Base-by-base conservation (phyloP, 768 basidiomycete genomes). In the Trametopsis cervina region DNA sequence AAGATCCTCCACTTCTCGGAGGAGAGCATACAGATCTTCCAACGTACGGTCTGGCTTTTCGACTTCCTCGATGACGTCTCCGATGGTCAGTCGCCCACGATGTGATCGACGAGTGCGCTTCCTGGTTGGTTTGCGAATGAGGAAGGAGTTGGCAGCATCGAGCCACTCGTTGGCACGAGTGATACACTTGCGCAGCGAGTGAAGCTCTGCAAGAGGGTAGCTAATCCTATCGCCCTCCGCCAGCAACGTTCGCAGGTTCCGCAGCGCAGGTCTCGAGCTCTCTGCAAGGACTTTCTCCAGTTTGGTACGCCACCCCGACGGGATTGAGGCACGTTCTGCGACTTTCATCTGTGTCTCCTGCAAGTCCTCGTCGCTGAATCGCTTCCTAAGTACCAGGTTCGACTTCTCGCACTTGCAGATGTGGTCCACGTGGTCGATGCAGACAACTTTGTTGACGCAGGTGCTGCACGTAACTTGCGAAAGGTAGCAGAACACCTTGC, bases 401-500 rank as follows among this genome's bases (percentile, higher is more conserved):
- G 64, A 70, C 62, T 63, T 72, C 12, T 70, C 57, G 60, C 83
- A 83, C 41, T 68, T 77, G 68, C 94, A 97, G 15, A 95, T 74
- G 18, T 83, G 70, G 27, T 84, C 73, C 24, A 76, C 76, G 66
- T 98, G 95, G 48, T 94, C 87, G 42, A 88, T 77, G 63, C 96
- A 99, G 11, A 83, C 80, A 26, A 95, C 81, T 53, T 81, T 78
- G 44, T 66, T 77, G 37, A 83, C 83, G 73, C 91, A 93, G 9
- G 15, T 15, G 25, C 70, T 69, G 63, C 91, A 93, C 49, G 79
- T 83, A 61, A 97, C 73, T 60, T 96, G 94, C 1, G 96, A 93
- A 36, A 99, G 80, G 64, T 96, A 98, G 66, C 88, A 93, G 67
- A 95, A 97, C 4, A 75, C 78, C 63, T 96, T 94, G 85, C 96